These are phyloP conservation scores for Fraxinus angustifolia DNA, from an alignment of 305 asterid genomes.

Conservation along the genomic window DNA sequence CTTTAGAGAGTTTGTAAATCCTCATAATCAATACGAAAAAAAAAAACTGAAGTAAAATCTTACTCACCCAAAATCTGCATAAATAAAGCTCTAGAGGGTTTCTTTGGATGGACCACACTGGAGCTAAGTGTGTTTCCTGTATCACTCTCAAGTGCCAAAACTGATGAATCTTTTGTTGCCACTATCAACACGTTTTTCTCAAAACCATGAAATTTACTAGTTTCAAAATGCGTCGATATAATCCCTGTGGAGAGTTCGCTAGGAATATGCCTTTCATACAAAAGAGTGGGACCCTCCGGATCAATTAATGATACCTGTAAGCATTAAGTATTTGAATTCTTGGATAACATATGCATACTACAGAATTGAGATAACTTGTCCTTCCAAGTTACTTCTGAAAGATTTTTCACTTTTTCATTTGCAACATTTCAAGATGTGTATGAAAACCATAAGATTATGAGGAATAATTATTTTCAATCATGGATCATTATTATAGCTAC, in stretches of 20 bases:
- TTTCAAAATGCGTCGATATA: slow-evolving; percentile 64
- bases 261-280: slow-evolving; percentile 66
- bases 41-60: not conserved
- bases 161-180: slow-evolving; percentile 83
- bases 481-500: not conserved
- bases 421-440: not conserved
- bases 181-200: slow-evolving; percentile 68
- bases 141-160: slow-evolving; percentile 65
- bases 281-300: slow-evolving; percentile 52
- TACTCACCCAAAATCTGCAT: slow-evolving; percentile 64
- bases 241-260: slow-evolving; percentile 73
- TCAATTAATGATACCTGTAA: slow-evolving; percentile 64
- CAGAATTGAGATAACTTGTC: not conserved
- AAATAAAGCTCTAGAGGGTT: slow-evolving; percentile 72
- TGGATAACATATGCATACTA: not conserved
- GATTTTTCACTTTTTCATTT: not conserved
- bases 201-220: slow-evolving; percentile 81
- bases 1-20: not conserved
- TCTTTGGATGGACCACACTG: slow-evolving; percentile 61
- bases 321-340: not conserved
- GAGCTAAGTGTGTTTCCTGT: slow-evolving; percentile 68
- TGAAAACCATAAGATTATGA: not conserved
- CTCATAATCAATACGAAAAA: not conserved
- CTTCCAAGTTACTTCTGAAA: not conserved
- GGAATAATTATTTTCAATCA: not conserved